Evolutionary conservation across 208 protist species (phyloP).

Genomic region (Leishmania mexicana): DNA sequence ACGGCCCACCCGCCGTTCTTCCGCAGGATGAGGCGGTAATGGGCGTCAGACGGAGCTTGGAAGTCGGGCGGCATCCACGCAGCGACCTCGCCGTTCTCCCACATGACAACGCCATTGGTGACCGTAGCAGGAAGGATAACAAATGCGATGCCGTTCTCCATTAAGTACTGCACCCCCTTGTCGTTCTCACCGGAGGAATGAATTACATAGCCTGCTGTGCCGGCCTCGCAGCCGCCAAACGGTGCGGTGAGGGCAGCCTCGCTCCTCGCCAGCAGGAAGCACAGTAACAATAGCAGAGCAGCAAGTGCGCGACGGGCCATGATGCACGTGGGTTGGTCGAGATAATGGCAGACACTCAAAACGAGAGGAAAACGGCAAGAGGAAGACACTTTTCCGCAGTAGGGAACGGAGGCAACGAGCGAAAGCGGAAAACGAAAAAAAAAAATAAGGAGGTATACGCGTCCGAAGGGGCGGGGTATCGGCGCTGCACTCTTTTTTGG

Average conservation of each 20-base stretch:
- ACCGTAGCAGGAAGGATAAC: slow-evolving; percentile 48
- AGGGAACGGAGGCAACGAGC: not conserved
- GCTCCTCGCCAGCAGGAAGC: slow-evolving; percentile 14
- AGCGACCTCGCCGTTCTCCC: slow-evolving; percentile 41
- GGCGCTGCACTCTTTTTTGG: not conserved
- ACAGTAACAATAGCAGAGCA: slow-evolving; percentile 11
- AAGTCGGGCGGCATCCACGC: slow-evolving; percentile 37
- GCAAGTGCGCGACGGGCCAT: not conserved
- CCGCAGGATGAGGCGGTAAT: slow-evolving; percentile 41
- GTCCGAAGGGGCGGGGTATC: not conserved
- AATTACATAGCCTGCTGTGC: slow-evolving; percentile 23
- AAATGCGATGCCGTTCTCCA: slow-evolving; percentile 14
- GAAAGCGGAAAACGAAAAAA: not conserved
- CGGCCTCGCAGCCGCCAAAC: slow-evolving; percentile 19
- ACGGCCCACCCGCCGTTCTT: slow-evolving; percentile 40
- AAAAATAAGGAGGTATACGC: not conserved
- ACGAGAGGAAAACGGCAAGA: not conserved
- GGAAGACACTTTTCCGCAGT: not conserved
- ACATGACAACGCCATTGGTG: slow-evolving; percentile 25
- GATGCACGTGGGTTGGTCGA: not conserved
- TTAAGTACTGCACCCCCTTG: slow-evolving; percentile 39
- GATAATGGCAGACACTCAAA: not conserved
- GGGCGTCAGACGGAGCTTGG: slow-evolving; percentile 4
- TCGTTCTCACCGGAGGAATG: slow-evolving; percentile 38
- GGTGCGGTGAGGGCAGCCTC: slow-evolving; percentile 12